Conservation (phyloP, 2,329 filamentous ascomycete species). For the Zalaria sp. region DNA sequence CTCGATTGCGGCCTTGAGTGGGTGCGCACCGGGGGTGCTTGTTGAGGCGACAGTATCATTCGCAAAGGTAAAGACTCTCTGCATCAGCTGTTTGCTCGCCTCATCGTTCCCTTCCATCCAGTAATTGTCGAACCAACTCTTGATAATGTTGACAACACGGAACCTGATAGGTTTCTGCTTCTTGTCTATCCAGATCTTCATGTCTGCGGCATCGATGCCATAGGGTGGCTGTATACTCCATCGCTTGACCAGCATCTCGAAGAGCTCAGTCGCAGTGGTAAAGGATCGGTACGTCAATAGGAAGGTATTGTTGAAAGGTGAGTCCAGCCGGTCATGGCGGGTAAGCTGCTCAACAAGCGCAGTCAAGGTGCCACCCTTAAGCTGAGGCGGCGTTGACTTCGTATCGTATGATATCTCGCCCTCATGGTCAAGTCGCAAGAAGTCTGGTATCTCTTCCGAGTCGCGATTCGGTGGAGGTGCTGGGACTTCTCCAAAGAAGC, state of each 20-base stretch:
- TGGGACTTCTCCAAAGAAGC: slow-evolving; percentile 38
- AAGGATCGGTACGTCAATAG: slow-evolving; percentile 94
- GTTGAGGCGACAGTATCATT: slow-evolving; percentile 86
- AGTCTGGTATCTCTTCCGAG: slow-evolving; percentile 69
- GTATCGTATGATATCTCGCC: slow-evolving; percentile 79
- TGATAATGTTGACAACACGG: slow-evolving; percentile 91
- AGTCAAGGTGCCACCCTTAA: slow-evolving; percentile 80
- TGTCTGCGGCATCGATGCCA: slow-evolving; percentile 60
- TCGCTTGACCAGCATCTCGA: slow-evolving; percentile 79
- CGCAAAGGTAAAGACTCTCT: slow-evolving; percentile 80
- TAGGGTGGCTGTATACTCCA: slow-evolving; percentile 88
- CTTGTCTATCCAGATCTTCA: slow-evolving; percentile 76
- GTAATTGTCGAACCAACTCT: slow-evolving; percentile 96
- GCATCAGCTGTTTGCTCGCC: slow-evolving; percentile 69
- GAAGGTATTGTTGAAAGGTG: slow-evolving; percentile 95
- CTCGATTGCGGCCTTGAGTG: slow-evolving; percentile 75
- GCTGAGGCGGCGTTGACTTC: slow-evolving; percentile 58
- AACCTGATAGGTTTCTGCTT: slow-evolving; percentile 96
- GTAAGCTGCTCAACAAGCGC: slow-evolving; percentile 91
- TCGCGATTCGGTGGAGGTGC: slow-evolving; percentile 27
- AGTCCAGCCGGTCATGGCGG: slow-evolving; percentile 87
- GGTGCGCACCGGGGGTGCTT: slow-evolving; percentile 76
- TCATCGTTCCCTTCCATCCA: slow-evolving; percentile 95
- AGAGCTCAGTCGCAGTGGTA: slow-evolving; percentile 77
- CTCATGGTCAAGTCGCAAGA: slow-evolving; percentile 74